Evolutionary conservation across 371 early-diverging fungal genomes (phyloP), one percentile per base, ranked within the genome.

Genomic region (Mortierella sp.): DNA sequence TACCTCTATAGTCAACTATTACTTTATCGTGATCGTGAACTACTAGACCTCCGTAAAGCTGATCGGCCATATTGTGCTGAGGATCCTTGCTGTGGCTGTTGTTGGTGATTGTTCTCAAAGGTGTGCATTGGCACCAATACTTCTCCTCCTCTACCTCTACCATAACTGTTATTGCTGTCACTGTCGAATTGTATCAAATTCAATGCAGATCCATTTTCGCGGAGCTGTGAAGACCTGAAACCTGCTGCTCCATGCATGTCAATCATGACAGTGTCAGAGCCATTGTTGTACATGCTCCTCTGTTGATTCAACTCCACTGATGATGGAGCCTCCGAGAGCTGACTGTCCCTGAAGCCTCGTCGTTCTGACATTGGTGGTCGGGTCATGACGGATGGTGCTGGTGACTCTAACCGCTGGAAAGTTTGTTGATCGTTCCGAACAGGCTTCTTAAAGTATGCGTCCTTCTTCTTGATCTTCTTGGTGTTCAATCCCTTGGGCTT

Each of bases 381-480:
- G 6, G 6, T 21, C 32, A 22, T 33, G 52, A 53, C 15, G 40
- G 40, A 60, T 4, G 73, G 73, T 33, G 69, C 78, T 13, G 69
- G 73, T 6, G 74, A 63, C 0, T 79, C 74, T 58, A 74, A 43
- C 1, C 80, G 70, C 62, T 74, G 80, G 74, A 79, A 74, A 2
- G 80, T 0, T 16, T 59, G 65, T 13, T 63, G 58, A 33, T 74
- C 65, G 1, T 63, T 24, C 9, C 15, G 58, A 22, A 21, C 63
- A 4, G 81, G 81, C 67, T 81, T 81, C 63, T 57, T 71, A 63
- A 57, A 81, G 55, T 75, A 81, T 45, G 81, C 81, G 32, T 75
- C 72, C 69, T 75, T 65, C 43, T 72, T 81, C 73, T 81, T 81
- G 72, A 81, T 53, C 72, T 81, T 81, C 43, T 70, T 74, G 63